Base-by-base conservation (phyloP, 2,329 filamentous ascomycete genomes). In the Xylaria sp. region DNA sequence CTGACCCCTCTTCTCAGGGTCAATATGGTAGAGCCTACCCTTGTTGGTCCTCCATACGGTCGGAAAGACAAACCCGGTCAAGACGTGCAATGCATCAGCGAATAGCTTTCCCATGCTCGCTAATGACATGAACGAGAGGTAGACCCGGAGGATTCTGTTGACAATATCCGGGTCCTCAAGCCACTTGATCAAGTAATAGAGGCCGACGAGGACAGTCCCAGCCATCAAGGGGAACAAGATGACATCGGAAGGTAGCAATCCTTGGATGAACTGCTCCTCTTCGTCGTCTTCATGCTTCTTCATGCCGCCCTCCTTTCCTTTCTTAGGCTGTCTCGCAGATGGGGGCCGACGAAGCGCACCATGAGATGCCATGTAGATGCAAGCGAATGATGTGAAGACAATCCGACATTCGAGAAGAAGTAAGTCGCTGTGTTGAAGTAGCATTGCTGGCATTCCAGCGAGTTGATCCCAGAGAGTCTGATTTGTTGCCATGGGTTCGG, bases 141-240 rank as follows among this genome's bases (percentile, higher is more conserved):
- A 97, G 66, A 82, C 85, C 38, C 90, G 87, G 19, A 97, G 76
- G 38, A 95, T 82, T 72, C 88, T 90, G 76, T 93, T 97, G 65
- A 97, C 74, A 19, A 95, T 76, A 9, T 86, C 79, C 1, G 92
- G 87, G 66, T 96, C 90, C 61, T 93, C 80, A 50, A 97, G 83
- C 82, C 88, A 94, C 70, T 95, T 91, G 68, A 97, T 91, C 55
- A 96, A 78, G 64, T 92, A 87, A 76, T 97, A 97, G 11, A 97
- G 78, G 4, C 85, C 85, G 39, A 86, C 80, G 7, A 97, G 82
- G 1, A 88, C 85, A 8, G 78, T 66, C 1, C 86, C 91, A 5
- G 92, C 92, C 50, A 92, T 77, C 26, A 97, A 63, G 1, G 93
- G 94, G 59, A 97, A 90, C 64, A 95, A 72, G 62, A 97, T 83